Evolutionary conservation across 129 eudicot species (phyloP), one percentile per base, ranked within the genome.

Genomic region (Silybum marianum): DNA sequence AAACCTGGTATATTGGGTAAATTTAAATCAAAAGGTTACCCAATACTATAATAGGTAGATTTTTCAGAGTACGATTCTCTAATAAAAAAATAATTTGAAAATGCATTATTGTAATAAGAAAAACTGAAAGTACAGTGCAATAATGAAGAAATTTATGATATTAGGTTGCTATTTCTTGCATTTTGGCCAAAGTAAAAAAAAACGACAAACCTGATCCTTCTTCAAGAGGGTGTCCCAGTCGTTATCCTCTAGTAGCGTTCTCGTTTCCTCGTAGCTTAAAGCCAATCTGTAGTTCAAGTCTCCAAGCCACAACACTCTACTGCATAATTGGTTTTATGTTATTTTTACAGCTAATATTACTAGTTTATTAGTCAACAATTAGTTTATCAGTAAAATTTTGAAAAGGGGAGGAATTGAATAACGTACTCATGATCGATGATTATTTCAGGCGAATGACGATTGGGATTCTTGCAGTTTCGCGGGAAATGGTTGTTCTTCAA

Each of bases 361-460:
- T 44, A 12, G 6, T 13, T 48, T 54, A 16, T 54, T 2, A 0
- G 63, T 8, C 9, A 54, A 54, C 21, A 48, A 6, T 4, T 48
- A 48, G 1, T 3, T 48, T 13, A 0, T 2, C n/a, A 44, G 54
- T 18, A 10, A 34, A 16, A 34, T 63, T 2, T 39, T 9, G 39
- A 60, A 3, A 62, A 51, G 11, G 4, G 11, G 69, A 32, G 10
- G 23, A 3, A n/a, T 44, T 28, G 24, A 68, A 46, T 72, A 82
- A 86, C 97, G 79, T 86, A 91, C 97, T 91, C 92, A 71, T 91
- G 97, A 83, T 86, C 93, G 22, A 80, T 78, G 28, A 91, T 91
- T 83, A 42, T 84, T 81, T 87, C 93, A 67, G 97, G 97, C 16
- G 87, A 66, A 46, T 36, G 72, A 22, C 85, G 83, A 21, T 51